Base-by-base conservation (phyloP, 2,329 filamentous ascomycete genomes). In the Plenodomus biglobosus region DNA sequence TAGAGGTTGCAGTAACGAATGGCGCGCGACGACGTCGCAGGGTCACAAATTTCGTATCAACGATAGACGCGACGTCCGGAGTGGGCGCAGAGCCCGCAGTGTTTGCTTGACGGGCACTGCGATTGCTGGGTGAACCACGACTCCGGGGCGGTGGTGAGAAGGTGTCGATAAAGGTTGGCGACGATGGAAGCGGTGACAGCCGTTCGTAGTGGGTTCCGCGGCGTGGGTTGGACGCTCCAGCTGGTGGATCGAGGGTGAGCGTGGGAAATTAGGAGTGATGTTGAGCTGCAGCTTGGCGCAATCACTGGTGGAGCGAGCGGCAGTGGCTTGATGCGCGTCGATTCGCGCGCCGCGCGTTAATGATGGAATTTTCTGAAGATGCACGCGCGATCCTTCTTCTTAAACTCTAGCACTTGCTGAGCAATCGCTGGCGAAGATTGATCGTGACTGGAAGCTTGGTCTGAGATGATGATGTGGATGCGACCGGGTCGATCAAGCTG, bases 221-320 rank as follows among this genome's bases (percentile, higher is more conserved):
- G 55, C 52, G 52, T 56, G 44, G 48, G 52, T 56, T n/a, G 52
- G 54, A 44, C 49, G 47, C 55, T 56, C 59, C 54, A 64, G 57
- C 53, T 49, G 58, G 58, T 42, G 51, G 46, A 50, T 45, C 38
- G 49, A 42, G 47, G 44, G 58, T 63, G 61, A 58, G 57, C 48
- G 42, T 48, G 65, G 65, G 66, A 70, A 67, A 70, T 70, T 62
- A 60, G 58, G 50, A 54, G 53, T 64, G 58, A 66, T 53, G 59
- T 62, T 50, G 55, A 46, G 24, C 57, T 53, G 50, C 22, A 15
- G 55, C 68, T 71, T 72, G 67, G 68, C 68, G 62, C 59, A 49
- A 50, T 52, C 50, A 59, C 42, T 61, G 58, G 55, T 53, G 59
- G 48, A 61, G 52, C 55, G 54, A 61, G 58, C 52, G 53, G 56